phyloP scores from a whole-genome alignment of 1,284 basidiomycete genomes.

The Moniliophthora roreri region DNA sequence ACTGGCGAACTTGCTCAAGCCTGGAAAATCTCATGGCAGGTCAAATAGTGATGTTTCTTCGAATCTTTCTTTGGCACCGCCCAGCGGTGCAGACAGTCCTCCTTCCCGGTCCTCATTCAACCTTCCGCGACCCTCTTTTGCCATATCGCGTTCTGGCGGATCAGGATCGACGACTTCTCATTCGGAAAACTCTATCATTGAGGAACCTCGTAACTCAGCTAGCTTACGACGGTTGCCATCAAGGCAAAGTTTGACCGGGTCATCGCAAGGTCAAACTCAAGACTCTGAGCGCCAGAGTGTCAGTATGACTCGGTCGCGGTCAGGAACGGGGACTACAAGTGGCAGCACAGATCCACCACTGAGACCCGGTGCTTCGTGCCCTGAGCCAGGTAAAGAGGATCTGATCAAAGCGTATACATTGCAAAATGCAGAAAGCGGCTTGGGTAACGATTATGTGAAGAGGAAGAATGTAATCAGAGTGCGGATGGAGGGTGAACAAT shows the following conservation, averaged over 20 bases:
- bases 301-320: not conserved
- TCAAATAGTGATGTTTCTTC: constrained; percentile 40
- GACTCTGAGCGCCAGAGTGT: not conserved
- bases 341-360: not conserved
- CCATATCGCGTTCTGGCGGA: constrained; percentile 6
- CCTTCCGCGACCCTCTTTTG: constrained; percentile 28
- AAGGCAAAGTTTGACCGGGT: constrained; percentile 5
- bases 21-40: constrained; percentile 28
- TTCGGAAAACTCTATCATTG: not conserved
- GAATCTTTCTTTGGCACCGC: constrained; percentile 2
- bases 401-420: constrained; percentile 74
- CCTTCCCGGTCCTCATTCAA: constrained; percentile 37
- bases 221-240: constrained; percentile 14
- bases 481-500: constrained; percentile 93
- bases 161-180: too few relatives aligned
- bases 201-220: not conserved
- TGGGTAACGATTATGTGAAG: constrained; percentile 96
- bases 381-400: constrained; percentile 45
- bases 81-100: constrained; percentile 12
- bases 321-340: not conserved
- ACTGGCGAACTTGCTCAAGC: constrained; percentile 27
- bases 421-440: constrained; percentile 88
- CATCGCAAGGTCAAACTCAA: not conserved
- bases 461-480: constrained; percentile 94
- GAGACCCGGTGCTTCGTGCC: constrained; percentile 15